Base-by-base conservation (phyloP, 2,329 filamentous ascomycete species). In the Epichloe scottii region DNA sequence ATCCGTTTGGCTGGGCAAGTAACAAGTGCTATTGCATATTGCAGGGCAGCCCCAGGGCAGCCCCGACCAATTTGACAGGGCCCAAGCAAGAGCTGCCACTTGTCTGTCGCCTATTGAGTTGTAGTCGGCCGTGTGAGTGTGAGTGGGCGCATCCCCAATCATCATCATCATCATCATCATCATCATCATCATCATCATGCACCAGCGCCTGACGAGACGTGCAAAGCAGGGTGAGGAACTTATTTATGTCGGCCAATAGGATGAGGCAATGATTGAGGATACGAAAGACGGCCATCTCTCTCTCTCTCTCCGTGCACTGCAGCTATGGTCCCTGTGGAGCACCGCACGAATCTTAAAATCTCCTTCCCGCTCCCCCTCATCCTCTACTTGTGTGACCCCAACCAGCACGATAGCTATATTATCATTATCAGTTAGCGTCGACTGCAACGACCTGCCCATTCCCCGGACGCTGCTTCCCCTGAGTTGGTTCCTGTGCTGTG, bases 81-180 rank as follows among this genome's bases (percentile, higher is more conserved):
- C 21, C 34, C 26, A 4, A 10, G 26, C 37, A 33, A 45, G 35
- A 26, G 12, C 47, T 40, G 54, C 53, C 53, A 55, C 53, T 55
- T 55, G 53, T 53, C 53, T 51, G 53, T 53, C 53, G 52, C 39
- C 21, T 45, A 38, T 49, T 44, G 19, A 49, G 47, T 43, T n/a
- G n/a, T n/a, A n/a, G n/a, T n/a, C n/a, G n/a, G n/a, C n/a, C n/a
- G n/a, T 49, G 47, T 41, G 34, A 30, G 14, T 35, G 47, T 33
- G 47, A 48, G 50, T 50, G 50, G 50, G 43, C 40, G 19, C 41
- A 17, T 48, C 33, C 15, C 26, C 26, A 30, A 30, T 30, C 26
- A 30, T 10, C 26, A 30, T 26, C 23, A 26, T 21, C 21, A 21
- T 40, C 15, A 14, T 42, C 35, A n/a, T 42, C 39, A 52, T 48